These are phyloP conservation scores for Macrocybe sp. DNA, from an alignment of 1,284 basidiomycete species.

Conservation along the genomic window DNA sequence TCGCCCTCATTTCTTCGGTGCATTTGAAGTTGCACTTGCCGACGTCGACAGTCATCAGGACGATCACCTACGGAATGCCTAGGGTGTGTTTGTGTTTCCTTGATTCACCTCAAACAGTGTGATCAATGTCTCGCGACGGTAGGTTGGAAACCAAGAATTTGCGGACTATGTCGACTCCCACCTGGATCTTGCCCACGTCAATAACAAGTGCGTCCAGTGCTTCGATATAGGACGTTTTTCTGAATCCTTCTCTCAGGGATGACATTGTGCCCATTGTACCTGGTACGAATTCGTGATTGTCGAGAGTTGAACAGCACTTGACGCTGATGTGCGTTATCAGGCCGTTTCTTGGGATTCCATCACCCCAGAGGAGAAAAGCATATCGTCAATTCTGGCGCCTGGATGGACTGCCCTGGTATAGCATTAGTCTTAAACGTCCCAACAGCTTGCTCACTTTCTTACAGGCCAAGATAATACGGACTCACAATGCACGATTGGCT, in stretches of 20 bases:
- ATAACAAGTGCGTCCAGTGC: constrained; percentile 34
- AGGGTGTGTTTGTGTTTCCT: constrained; percentile 21
- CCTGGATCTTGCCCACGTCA: constrained; percentile 40
- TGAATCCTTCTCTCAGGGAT: constrained; percentile 19
- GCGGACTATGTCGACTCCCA: constrained; percentile 53
- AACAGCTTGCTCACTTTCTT: not conserved
- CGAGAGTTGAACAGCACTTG: constrained; percentile 3
- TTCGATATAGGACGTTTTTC: constrained; percentile 9
- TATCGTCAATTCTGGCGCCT: constrained; percentile 28
- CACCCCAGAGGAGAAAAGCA: constrained; percentile 39
- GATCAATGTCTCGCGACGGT: not conserved
- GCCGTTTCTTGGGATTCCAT: constrained; percentile 34
- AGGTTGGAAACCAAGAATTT: constrained; percentile 60
- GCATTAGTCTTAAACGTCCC: not conserved
- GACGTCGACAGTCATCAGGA: constrained; percentile 29
- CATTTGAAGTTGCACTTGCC: constrained; percentile 43
- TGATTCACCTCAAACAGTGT: not conserved
- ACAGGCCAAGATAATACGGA: constrained; percentile 39
- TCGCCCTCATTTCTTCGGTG: constrained; percentile 43
- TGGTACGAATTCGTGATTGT: constrained; percentile 14
- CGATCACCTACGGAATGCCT: constrained; percentile 38
- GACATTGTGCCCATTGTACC: constrained; percentile 49
- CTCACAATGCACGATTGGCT: constrained; percentile 44
- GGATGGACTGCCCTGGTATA: constrained; percentile 31
- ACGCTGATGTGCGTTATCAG: constrained; percentile 13